Conservation (phyloP, 805 yeast species). For the Nakazawaea pomicola region DNA sequence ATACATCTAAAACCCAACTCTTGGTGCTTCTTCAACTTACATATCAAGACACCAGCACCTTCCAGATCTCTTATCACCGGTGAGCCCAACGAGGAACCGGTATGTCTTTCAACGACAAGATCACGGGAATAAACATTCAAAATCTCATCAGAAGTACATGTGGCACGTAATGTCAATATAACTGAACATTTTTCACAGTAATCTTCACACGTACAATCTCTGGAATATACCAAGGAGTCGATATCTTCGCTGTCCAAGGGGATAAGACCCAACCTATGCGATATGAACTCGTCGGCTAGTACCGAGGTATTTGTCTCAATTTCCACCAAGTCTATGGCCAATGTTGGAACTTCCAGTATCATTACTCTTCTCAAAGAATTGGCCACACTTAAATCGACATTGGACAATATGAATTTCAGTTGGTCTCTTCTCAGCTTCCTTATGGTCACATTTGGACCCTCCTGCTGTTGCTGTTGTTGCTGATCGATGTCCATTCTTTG, state of each 20-base stretch:
- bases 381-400: slow-evolving; percentile 86
- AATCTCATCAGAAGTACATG: slow-evolving; percentile 79
- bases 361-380: slow-evolving; percentile 88
- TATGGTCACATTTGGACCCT: slow-evolving; percentile 83
- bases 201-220: slow-evolving; percentile 98
- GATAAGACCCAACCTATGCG: slow-evolving; percentile 89
- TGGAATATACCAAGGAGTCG: slow-evolving; percentile 76
- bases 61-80: slow-evolving; percentile 81
- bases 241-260: slow-evolving; percentile 85
- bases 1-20: slow-evolving; percentile 85
- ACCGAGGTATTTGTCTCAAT: slow-evolving; percentile 91
- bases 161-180: slow-evolving; percentile 76
- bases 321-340: slow-evolving; percentile 95
- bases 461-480: too few species aligned
- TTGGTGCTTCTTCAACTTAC: slow-evolving; percentile 89
- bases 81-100: slow-evolving; percentile 50
- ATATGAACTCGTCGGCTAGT: slow-evolving; percentile 91
- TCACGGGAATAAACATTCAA: slow-evolving; percentile 90
- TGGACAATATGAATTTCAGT: slow-evolving; percentile 84
- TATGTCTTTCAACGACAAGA: slow-evolving; percentile 36
- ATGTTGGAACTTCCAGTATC: slow-evolving; percentile 94
- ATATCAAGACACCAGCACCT: slow-evolving; percentile 81
- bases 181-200: slow-evolving; percentile 96
- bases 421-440: slow-evolving; percentile 80
- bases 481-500: slow-evolving; percentile 11